Evolutionary conservation across 495 filamentous ascomycete species (phyloP), one percentile per base, ranked within the genome.

Genomic region (Tuber calosporum): DNA sequence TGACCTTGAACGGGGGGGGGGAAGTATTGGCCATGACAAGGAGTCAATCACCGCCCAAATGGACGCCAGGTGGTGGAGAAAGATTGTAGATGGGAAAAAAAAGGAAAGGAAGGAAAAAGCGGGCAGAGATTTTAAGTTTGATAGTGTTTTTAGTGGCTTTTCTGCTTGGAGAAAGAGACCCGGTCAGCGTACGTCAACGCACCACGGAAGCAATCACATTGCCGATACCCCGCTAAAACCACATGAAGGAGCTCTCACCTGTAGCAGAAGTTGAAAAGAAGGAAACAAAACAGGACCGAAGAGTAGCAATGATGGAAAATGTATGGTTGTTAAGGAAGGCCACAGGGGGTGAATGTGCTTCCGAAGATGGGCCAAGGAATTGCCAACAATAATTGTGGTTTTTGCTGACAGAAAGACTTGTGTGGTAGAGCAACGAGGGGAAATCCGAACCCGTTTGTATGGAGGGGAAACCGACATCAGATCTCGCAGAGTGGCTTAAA

Each of bases 1-100:
- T 95, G 84, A 98, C 95, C 83, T 91, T 96, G 85, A 98, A 97
- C 72, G 91, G 90, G 77, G 88, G 88, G 77, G 83, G 85, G 30
- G 77, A 77, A 66, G 74, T 75, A 72, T 73, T 77, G 69, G 82
- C 82, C 79, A 80, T 82, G 62, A 67, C 70, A 72, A 45, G 70
- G 58, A 69, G 70, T 36, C 70, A 74, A 67, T 68, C 72, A 70
- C 19, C 71, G 73, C 71, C 72, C 66, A 66, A 71, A 48, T 58
- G 58, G 69, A 67, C 34, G 72, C 45, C 20, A 62, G 66, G 69
- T 48, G 72, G 20, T 68, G 45, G 20, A 39, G n/a, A 22, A 53
- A 30, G 67, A 69, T 30, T 78, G 38, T 41, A n/a, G 71, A 15
- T 48, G 26, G 26, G 26, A 36, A n/a, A 68, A 20, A 40, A 40